phyloP scores from a whole-genome alignment of 73 alveolate genomes.

The Stentor coeruleus region DNA sequence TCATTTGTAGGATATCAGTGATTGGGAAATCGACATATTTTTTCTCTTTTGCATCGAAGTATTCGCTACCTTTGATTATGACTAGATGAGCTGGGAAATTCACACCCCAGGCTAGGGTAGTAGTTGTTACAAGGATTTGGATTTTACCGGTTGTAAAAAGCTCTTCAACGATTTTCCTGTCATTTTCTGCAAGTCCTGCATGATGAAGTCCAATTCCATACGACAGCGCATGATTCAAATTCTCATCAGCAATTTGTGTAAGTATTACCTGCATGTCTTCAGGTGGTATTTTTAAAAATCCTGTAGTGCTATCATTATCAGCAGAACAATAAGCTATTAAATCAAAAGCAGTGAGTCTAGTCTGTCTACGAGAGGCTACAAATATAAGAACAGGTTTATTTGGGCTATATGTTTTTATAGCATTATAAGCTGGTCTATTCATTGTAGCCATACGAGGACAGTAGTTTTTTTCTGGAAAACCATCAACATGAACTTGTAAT shows the following conservation, averaged over 20 bases:
- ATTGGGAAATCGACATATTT: conserved; percentile 99
- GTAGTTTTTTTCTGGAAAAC: conserved; percentile 91
- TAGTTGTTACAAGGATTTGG: conserved; percentile 92
- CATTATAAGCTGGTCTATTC: conserved; percentile 99
- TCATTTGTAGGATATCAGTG: conserved; percentile 85
- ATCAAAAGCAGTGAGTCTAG: conserved; percentile 98
- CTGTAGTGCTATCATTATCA: conserved; percentile 33
- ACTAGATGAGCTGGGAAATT: conserved; percentile 99
- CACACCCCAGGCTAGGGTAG: conserved; percentile 99
- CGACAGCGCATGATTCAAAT: conserved; percentile 71
- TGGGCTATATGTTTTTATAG: conserved; percentile 89
- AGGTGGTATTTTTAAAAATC: conserved; percentile 35
- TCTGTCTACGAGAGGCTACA: conserved; percentile 96
- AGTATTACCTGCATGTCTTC: conserved; percentile 50
- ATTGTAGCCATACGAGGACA: conserved; percentile 88
- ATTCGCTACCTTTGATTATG: conserved; percentile 99
- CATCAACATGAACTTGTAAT: conserved; percentile 96
- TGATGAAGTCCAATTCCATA: conserved; percentile 99
- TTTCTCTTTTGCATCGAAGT: conserved; percentile 94
- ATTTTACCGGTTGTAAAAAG: conserved; percentile 91
- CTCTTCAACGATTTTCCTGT: conserved; percentile 97
- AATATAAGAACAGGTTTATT: conserved; percentile 91
- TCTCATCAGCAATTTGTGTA: conserved; percentile 74
- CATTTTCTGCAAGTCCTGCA: conserved; percentile 98
- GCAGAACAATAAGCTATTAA: conserved; percentile 79